Evolutionary conservation across 2,329 filamentous ascomycete species (phyloP).

Genomic region (Aspergillus uvarum): DNA sequence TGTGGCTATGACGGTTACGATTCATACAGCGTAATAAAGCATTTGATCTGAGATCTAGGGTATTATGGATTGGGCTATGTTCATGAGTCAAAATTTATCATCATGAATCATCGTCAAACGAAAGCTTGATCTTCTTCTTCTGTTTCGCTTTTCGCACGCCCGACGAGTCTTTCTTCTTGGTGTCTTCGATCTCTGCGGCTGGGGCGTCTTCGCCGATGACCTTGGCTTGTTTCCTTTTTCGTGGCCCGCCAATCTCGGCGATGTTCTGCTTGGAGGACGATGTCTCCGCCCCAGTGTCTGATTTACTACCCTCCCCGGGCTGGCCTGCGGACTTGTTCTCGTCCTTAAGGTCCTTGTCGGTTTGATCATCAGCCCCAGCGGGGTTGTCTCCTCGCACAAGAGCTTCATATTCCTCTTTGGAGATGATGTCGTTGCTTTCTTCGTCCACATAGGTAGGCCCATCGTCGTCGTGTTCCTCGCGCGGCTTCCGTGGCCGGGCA

Average conservation of each 20-base stretch:
- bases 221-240: conserved; percentile 45
- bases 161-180: conserved; percentile 21
- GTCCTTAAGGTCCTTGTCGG: conserved; percentile 8
- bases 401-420: conserved; percentile 46
- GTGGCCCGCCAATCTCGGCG: conserved; percentile 42
- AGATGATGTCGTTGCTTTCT: conserved; percentile 45
- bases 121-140: conserved; percentile 48
- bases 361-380: conserved; percentile 14
- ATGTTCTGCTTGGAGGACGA: conserved; percentile 35
- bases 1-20: no score
- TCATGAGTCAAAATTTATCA: conserved; percentile 6
- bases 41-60: not conserved
- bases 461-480: conserved; percentile 40
- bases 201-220: conserved; percentile 39
- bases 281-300: conserved; percentile 16
- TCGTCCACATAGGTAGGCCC: conserved; percentile 47
- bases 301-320: conserved; percentile 15
- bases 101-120: conserved; percentile 40
- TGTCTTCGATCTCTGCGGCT: conserved; percentile 22
- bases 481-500: conserved; percentile 37
- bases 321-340: conserved; percentile 8
- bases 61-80: not conserved
- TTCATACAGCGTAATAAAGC: no score
- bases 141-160: conserved; percentile 36
- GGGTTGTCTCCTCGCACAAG: conserved; percentile 32